Evolutionary conservation across 495 filamentous ascomycete species (phyloP).

Genomic region (Penicillium flavigenum): DNA sequence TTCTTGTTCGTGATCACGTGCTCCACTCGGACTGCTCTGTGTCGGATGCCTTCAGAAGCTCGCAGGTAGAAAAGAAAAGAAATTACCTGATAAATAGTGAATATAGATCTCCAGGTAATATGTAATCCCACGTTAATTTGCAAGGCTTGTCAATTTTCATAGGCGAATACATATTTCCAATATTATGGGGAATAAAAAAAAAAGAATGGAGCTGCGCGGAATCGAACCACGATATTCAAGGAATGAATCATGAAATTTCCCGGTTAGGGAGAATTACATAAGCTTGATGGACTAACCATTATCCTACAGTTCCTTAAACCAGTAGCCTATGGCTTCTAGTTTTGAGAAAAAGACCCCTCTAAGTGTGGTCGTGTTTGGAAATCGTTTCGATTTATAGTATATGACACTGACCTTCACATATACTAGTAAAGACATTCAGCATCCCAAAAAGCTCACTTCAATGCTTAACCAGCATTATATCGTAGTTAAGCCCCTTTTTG

Average conservation of each 20-base stretch:
- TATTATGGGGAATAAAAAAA: no score
- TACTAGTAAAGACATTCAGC: not conserved
- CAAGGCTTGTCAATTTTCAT: not conserved
- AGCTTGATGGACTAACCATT: slow-evolving; percentile 11
- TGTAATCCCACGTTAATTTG: not conserved
- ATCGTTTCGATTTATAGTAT: not conserved
- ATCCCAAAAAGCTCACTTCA: not conserved
- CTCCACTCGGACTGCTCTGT: not conserved
- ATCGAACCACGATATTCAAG: slow-evolving; percentile 11
- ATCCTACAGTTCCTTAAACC: slow-evolving; percentile 5
- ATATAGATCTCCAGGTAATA: not conserved
- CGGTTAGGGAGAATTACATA: slow-evolving; percentile 1
- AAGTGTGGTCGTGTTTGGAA: not conserved
- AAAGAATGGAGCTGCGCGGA: slow-evolving; percentile 5
- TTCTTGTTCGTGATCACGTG: not conserved
- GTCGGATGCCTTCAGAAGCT: no score
- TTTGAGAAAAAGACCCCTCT: not conserved
- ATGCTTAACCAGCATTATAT: not conserved
- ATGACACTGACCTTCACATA: not conserved
- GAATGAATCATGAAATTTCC: slow-evolving; percentile 8
- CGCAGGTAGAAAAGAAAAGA: not conserved
- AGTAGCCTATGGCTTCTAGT: slow-evolving; percentile 2
- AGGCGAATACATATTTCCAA: not conserved
- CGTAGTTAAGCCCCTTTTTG: not conserved
- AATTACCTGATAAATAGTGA: not conserved